A percentile compares a stretch with the other conserved stretches of the same genome.
Conservation (phyloP, 2,329 filamentous ascomycete genomes). For the Graphilbum sp. region DNA sequence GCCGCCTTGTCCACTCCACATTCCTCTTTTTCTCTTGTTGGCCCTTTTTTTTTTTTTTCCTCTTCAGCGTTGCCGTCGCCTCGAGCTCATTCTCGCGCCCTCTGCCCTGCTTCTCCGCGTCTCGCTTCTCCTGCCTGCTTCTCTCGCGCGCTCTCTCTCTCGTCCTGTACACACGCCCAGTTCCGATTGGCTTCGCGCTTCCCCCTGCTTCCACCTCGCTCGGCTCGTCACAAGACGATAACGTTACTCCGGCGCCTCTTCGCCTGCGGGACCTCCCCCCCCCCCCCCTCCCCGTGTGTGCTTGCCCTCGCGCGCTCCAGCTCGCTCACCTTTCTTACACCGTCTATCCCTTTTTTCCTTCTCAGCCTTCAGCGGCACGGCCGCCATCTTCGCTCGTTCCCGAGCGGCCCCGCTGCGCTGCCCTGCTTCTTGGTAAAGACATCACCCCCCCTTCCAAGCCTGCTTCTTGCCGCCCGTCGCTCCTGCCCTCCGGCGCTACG, state of each 20-base stretch:
- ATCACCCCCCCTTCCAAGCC: not conserved
- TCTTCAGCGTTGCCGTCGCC: too few species aligned
- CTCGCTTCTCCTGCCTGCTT: too few species aligned
- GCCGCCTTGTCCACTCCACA: too few species aligned
- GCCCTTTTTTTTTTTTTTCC: not conserved
- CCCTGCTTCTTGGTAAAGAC: not conserved
- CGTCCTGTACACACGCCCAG: too few species aligned
- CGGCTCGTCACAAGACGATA: too few species aligned
- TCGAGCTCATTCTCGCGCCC: not conserved
- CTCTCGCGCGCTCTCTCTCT: too few species aligned
- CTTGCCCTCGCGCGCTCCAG: too few species aligned
- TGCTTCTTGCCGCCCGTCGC: not conserved
- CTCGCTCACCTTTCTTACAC: not conserved
- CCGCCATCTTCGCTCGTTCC: not conserved
- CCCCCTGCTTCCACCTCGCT: too few species aligned
- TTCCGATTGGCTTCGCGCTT: too few species aligned
- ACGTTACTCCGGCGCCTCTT: too few species aligned
- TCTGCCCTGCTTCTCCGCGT: not conserved
- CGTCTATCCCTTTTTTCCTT: not conserved
- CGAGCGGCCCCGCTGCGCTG: not conserved
- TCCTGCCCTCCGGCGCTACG: not conserved
- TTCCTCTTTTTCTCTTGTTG: not conserved
- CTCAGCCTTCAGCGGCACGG: not conserved
- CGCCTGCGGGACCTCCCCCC: too few species aligned
- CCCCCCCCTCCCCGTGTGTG: too few species aligned